phyloP scores from a whole-genome alignment of 2,329 filamentous ascomycete species.

The Elsinoe perseae region DNA sequence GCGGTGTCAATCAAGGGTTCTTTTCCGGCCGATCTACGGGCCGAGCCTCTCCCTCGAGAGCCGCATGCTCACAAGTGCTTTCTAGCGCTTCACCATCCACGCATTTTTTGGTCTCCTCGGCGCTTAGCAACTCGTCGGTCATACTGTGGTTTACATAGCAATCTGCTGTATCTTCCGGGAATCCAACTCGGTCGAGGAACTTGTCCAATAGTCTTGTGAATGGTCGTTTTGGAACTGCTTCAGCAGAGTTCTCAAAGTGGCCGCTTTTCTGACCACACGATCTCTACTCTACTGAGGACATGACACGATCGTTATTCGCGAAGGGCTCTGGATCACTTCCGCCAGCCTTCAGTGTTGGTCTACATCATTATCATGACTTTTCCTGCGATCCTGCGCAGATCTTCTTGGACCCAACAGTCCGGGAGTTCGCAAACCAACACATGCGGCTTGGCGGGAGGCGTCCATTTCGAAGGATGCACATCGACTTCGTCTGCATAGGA shows the following conservation, averaged over 20 bases:
- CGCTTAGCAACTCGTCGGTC: too few species aligned
- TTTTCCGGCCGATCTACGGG: conserved; percentile 2
- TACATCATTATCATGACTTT: not conserved
- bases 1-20: not conserved
- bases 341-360: not conserved
- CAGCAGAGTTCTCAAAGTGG: too few species aligned
- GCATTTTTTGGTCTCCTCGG: too few species aligned
- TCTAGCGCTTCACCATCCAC: too few species aligned
- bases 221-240: too few species aligned
- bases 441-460: not conserved
- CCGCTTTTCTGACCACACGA: too few species aligned
- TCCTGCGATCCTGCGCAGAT: not conserved
- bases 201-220: too few species aligned
- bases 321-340: not conserved
- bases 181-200: too few species aligned
- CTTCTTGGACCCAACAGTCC: not conserved
- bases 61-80: not conserved
- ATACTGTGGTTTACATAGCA: too few species aligned
- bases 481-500: not conserved
- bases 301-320: not conserved
- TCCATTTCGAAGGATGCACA: not conserved
- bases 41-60: not conserved
- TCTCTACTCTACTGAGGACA: too few species aligned
- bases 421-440: not conserved
- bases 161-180: too few species aligned